These are phyloP conservation scores for Falciphora oryzae DNA, from an alignment of 2,329 filamentous ascomycete genomes.

Conservation along the genomic window DNA sequence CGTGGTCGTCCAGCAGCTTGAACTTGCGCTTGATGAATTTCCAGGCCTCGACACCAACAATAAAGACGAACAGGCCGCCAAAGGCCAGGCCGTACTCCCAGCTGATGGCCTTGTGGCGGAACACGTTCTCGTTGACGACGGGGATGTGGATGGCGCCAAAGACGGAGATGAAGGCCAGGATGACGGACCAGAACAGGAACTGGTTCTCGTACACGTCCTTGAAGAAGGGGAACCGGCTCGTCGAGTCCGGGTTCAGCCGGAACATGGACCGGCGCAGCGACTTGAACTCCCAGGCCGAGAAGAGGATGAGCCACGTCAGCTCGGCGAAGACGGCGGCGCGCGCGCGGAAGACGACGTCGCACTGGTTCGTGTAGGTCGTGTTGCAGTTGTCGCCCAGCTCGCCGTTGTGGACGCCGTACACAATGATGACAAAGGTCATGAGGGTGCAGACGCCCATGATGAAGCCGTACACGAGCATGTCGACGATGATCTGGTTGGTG, in stretches of 20 bases:
- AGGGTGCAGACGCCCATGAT: slow-evolving; percentile 69
- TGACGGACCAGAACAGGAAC: slow-evolving; percentile 64
- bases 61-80: slow-evolving; percentile 57
- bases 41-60: slow-evolving; percentile 65
- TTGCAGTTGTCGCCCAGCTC: slow-evolving; percentile 60
- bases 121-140: slow-evolving; percentile 61
- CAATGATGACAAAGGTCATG: slow-evolving; percentile 59
- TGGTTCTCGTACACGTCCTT: slow-evolving; percentile 62
- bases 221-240: slow-evolving; percentile 47
- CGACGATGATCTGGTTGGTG: slow-evolving; percentile 68
- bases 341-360: slow-evolving; percentile 59
- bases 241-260: slow-evolving; percentile 51
- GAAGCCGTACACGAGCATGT: slow-evolving; percentile 74
- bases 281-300: slow-evolving; percentile 75
- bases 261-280: slow-evolving; percentile 67
- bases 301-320: slow-evolving; percentile 66
- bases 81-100: slow-evolving; percentile 73
- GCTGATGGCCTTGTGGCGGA: slow-evolving; percentile 64
- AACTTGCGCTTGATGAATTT: slow-evolving; percentile 60
- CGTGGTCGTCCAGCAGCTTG: slow-evolving; percentile 45
- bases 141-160: slow-evolving; percentile 70
- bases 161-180: slow-evolving; percentile 54
- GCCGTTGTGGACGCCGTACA: slow-evolving; percentile 50
- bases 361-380: slow-evolving; percentile 47
- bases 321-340: slow-evolving; percentile 69